A percentile compares a stretch with the other conserved stretches of the same genome.
Conservation (phyloP, 2,329 filamentous ascomycete genomes). For the Taxawa tesnikishii region DNA sequence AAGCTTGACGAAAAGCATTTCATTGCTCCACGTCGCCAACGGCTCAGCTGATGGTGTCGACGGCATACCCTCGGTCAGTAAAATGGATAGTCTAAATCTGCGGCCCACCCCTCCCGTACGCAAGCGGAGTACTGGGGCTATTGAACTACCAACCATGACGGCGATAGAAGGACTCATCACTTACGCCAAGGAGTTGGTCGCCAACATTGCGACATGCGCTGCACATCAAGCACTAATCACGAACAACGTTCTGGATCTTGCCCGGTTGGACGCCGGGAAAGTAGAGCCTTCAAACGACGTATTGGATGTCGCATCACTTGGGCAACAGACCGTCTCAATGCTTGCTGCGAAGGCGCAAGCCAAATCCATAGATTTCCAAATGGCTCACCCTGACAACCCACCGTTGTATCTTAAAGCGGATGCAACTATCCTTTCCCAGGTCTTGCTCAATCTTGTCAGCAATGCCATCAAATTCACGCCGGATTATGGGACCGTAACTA, state of each 20-base stretch:
- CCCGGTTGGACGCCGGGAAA: slow-evolving; percentile 6
- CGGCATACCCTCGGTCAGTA: too few relatives aligned
- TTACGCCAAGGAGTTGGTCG: slow-evolving; percentile 5
- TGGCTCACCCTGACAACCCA: slow-evolving; percentile 1
- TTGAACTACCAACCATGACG: neutral
- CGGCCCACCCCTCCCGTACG: too few relatives aligned
- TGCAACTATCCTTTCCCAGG: slow-evolving; percentile 5
- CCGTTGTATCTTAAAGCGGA: slow-evolving; percentile 7
- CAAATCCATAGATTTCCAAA: slow-evolving; percentile 4
- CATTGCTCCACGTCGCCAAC: too few relatives aligned
- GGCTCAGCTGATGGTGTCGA: too few relatives aligned
- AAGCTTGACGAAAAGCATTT: neutral
- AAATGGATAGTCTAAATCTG: too few relatives aligned
- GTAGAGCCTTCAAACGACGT: slow-evolving; percentile 6
- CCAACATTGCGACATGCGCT: slow-evolving; percentile 5
- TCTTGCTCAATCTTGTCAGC: slow-evolving; percentile 6
- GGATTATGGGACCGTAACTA: slow-evolving; percentile 4
- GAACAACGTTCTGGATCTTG: slow-evolving; percentile 7
- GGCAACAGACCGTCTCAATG: slow-evolving; percentile 5
- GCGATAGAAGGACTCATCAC: slow-evolving; percentile 2
- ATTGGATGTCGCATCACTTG: slow-evolving; percentile 4
- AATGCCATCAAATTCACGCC: slow-evolving; percentile 8
- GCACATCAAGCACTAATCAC: slow-evolving; percentile 6
- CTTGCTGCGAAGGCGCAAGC: slow-evolving; percentile 5
- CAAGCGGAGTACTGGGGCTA: neutral